Evolutionary conservation across 2,329 filamentous ascomycete species (phyloP).

Genomic region (Calonectria pseudoturangicola): DNA sequence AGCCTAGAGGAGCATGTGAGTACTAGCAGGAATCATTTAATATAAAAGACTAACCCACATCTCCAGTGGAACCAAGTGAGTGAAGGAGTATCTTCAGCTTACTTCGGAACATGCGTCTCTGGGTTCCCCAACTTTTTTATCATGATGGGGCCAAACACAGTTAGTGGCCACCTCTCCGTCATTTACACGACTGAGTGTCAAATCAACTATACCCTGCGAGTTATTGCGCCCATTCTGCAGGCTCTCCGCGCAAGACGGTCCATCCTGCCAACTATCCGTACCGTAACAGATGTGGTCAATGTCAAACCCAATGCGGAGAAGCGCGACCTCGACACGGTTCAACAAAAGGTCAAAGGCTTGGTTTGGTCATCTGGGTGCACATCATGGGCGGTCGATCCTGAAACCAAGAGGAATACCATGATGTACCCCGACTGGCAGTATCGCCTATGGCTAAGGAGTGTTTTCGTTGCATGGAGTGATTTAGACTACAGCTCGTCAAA

Average conservation of each 20-base stretch:
- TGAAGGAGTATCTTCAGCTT: constrained; percentile 59
- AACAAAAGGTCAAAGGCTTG: constrained; percentile 63
- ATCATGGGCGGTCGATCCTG: constrained; percentile 70
- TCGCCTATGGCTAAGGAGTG: constrained; percentile 67
- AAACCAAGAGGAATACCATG: constrained; percentile 68
- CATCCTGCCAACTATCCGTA: constrained; percentile 5
- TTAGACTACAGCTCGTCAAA: constrained; percentile 51
- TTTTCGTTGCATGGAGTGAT: constrained; percentile 64
- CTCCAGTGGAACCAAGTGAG: constrained; percentile 51
- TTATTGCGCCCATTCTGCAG: constrained; percentile 61
- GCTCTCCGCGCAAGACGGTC: constrained; percentile 46
- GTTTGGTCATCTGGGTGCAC: constrained; percentile 71
- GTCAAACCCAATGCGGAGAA: constrained; percentile 57
- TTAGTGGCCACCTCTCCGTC: constrained; percentile 69
- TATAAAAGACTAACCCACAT: constrained; percentile 48
- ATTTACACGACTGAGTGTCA: constrained; percentile 72
- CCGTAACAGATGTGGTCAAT: constrained; percentile 53
- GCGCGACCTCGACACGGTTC: constrained; percentile 59
- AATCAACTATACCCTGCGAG: constrained; percentile 64
- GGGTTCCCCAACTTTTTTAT: constrained; percentile 66
- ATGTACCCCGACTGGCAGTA: constrained; percentile 73
- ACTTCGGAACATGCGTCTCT: constrained; percentile 69
- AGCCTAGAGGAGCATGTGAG: constrained; percentile 64
- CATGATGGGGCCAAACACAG: constrained; percentile 58
- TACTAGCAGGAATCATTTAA: rapidly evolving